Conservation (phyloP, 371 early-diverging fungal species). For the Mucor circinelloides region DNA sequence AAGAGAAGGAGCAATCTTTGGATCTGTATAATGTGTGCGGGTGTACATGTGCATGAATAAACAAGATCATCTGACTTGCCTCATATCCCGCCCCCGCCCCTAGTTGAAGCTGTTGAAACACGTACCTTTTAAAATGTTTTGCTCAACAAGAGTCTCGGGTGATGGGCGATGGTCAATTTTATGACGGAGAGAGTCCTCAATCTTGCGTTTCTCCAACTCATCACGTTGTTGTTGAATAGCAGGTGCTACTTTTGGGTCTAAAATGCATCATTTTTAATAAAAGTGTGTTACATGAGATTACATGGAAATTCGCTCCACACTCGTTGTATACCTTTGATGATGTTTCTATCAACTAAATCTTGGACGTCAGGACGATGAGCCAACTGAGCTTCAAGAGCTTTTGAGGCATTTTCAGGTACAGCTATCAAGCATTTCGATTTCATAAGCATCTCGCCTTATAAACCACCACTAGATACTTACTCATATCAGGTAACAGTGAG, state of each 20-base stretch:
- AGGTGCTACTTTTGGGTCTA: conserved; percentile 58
- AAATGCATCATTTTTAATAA: background rate
- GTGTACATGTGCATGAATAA: background rate
- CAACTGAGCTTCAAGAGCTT: conserved; percentile 35
- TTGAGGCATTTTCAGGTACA: conserved; percentile 20
- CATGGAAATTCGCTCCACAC: too few relatives aligned
- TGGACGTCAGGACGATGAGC: conserved; percentile 63
- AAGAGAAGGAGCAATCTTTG: conserved; percentile 57
- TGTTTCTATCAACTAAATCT: conserved; percentile 75
- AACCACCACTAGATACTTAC: conserved; percentile 4
- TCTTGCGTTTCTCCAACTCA: conserved; percentile 62
- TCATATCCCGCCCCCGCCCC: background rate
- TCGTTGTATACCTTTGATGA: conserved; percentile 57
- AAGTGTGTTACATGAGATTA: background rate
- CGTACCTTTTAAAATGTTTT: conserved; percentile 63
- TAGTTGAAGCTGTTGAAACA: background rate
- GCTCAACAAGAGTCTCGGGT: conserved; percentile 68
- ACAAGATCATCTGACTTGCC: background rate
- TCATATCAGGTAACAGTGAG: conserved; percentile 5
- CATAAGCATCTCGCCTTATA: background rate
- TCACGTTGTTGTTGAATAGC: conserved; percentile 49
- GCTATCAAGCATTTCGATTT: conserved; percentile 4
- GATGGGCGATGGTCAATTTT: conserved; percentile 78
- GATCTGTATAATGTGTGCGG: conserved; percentile 20
- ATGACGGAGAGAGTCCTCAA: conserved; percentile 69